Evolutionary conservation across 2,329 filamentous ascomycete species (phyloP).

Genomic region (Cylindrodendrum hubeiense): DNA sequence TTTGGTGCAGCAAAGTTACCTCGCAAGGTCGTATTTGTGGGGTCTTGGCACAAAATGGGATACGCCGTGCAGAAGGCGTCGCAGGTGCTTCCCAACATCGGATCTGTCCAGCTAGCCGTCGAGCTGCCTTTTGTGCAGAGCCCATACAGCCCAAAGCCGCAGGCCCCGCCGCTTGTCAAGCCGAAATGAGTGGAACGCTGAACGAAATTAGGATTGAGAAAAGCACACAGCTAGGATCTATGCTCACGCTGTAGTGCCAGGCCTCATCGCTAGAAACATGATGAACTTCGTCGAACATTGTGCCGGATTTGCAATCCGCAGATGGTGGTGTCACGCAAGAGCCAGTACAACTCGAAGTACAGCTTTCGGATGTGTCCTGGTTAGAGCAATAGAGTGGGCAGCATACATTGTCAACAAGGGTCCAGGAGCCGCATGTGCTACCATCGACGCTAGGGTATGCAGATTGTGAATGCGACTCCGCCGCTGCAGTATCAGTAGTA

Average conservation of each 20-base stretch:
- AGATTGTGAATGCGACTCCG: slow-evolving; percentile 8
- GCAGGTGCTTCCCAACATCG: slow-evolving; percentile 13
- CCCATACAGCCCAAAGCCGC: slow-evolving; percentile 15
- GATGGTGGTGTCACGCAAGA: slow-evolving; percentile 15
- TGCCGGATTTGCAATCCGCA: slow-evolving; percentile 15
- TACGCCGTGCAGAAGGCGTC: slow-evolving; percentile 17
- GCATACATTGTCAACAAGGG: slow-evolving; percentile 18
- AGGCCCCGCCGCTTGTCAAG: slow-evolving; percentile 15
- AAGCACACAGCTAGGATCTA: background rate
- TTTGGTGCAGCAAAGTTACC: slow-evolving; percentile 21
- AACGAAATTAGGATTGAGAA: background rate
- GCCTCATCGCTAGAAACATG: slow-evolving; percentile 5
- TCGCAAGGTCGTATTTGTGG: slow-evolving; percentile 2
- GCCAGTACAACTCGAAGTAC: slow-evolving; percentile 16
- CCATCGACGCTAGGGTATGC: slow-evolving; percentile 14
- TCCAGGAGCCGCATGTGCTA: slow-evolving; percentile 14
- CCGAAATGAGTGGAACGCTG: slow-evolving; percentile 19
- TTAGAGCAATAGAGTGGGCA: slow-evolving; percentile 15
- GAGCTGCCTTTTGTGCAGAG: slow-evolving; percentile 19
- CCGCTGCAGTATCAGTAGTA: slow-evolving; percentile 4
- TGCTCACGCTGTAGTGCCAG: slow-evolving; percentile 18
- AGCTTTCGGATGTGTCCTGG: slow-evolving; percentile 15
- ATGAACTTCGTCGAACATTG: slow-evolving; percentile 9
- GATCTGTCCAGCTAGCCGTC: slow-evolving; percentile 14
- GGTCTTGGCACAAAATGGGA: slow-evolving; percentile 10